These are phyloP conservation scores for Pleurotus cornucopiae DNA, from an alignment of 768 basidiomycete species.

Conservation along the genomic window DNA sequence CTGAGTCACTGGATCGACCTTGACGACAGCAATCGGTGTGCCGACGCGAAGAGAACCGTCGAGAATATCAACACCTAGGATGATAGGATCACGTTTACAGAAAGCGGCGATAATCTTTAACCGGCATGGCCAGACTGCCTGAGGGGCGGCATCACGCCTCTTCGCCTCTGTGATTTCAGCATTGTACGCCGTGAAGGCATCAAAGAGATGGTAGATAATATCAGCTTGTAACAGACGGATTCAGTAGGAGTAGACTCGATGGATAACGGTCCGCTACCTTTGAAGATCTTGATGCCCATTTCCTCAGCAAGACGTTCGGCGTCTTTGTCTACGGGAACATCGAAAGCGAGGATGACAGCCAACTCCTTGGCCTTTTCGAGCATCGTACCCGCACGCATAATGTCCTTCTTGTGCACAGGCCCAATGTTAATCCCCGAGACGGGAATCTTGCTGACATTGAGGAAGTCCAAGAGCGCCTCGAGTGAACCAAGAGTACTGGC, in stretches of 20 bases:
- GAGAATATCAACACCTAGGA: constrained; percentile 92
- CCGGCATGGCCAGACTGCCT: constrained; percentile 95
- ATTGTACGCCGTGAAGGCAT: constrained; percentile 94
- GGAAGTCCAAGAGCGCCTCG: constrained; percentile 94
- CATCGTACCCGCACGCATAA: constrained; percentile 92
- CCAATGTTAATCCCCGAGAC: constrained; percentile 98
- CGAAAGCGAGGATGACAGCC: constrained; percentile 94
- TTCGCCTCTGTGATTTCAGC: constrained; percentile 90
- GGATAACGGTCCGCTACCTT: constrained; percentile 47
- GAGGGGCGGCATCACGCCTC: constrained; percentile 84
- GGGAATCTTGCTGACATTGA: constrained; percentile 92
- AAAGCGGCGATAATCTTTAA: constrained; percentile 93
- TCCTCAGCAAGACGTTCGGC: constrained; percentile 90
- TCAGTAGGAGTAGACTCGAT: too few relatives aligned
- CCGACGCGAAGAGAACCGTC: constrained; percentile 90
- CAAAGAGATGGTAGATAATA: constrained; percentile 98
- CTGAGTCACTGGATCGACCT: constrained; percentile 79
- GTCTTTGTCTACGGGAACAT: constrained; percentile 91
- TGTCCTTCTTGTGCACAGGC: constrained; percentile 91
- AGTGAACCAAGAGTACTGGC: constrained; percentile 96
- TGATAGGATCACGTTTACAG: constrained; percentile 96
- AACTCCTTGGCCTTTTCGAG: constrained; percentile 94
- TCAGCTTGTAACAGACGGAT: constrained; percentile 56
- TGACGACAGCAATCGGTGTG: constrained; percentile 93
- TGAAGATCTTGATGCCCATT: constrained; percentile 91